Evolutionary conservation across 2,329 filamentous ascomycete genomes (phyloP), one percentile per base, ranked within the genome.

Genomic region (Didymosphaeria variabile): DNA sequence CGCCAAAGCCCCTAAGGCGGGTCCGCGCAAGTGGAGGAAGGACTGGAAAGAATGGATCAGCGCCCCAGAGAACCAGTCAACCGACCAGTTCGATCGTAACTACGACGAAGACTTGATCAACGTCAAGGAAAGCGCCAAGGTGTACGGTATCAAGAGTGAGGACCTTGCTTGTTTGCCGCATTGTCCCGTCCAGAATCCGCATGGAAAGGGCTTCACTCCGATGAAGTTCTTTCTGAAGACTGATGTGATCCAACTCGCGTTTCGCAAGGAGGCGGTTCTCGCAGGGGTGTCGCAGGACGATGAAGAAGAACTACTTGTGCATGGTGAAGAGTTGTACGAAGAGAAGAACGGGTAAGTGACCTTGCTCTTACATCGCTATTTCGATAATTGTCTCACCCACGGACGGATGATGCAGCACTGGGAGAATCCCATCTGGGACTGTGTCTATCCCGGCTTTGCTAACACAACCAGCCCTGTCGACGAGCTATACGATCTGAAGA

Each of bases 41-140:
- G 45, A 29, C 26, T 57, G 55, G 55, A 57, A 51, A 23, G 34
- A 26, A 1, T 57, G 55, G 55, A 32, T 51, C 32, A 29, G n/a
- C 32, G 45, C 29, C 13, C 36, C 55, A 3, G 49, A 31, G 36
- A 29, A 29, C 17, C 13, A 23, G 46, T 40, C 45, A 32, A 40
- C n/a, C 21, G 21, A 17, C 8, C 26, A 50, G 15, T 50, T 51
- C 26, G 12, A 38, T 10, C 13, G 31, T n/a, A 36, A 45, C 19
- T 29, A 23, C 32, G 17, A 23, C 45, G 34, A 32, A 17, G 19
- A 44, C 40, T 23, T 31, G 19, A 5, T 51, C 45, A 46, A 57
- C 26, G 45, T 46, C 31, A 44, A 50, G 21, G 55, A 57, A 21
- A 19, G 55, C 45, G 29, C 49, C 19, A 31, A 34, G 19, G 13